Evolutionary conservation across 2,329 filamentous ascomycete species (phyloP).

Genomic region (Hypoxylon sp.): DNA sequence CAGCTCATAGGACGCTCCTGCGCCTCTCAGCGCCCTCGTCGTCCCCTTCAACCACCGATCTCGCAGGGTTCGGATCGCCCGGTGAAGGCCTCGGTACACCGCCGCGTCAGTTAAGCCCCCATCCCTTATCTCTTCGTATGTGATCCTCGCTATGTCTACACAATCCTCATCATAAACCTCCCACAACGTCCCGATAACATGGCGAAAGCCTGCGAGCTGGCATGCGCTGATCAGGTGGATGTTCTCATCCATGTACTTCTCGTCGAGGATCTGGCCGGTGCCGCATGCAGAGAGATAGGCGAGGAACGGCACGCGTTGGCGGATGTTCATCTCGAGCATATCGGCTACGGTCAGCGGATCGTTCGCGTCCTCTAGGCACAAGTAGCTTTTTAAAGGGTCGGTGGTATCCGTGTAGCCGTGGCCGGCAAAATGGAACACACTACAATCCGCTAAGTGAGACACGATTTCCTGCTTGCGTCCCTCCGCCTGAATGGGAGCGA

Average conservation of each 20-base stretch:
- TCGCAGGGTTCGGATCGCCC: too few species aligned
- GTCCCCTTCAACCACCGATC: too few species aligned
- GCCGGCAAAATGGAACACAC: constrained; percentile 61
- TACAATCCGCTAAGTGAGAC: constrained; percentile 45
- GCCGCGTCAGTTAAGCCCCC: constrained; percentile 22
- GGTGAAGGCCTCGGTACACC: constrained; percentile 4
- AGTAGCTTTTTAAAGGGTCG: constrained; percentile 53
- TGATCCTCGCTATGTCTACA: constrained; percentile 49
- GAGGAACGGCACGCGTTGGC: constrained; percentile 50
- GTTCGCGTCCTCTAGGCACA: too few species aligned
- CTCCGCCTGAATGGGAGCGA: background rate
- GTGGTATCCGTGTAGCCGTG: constrained; percentile 52
- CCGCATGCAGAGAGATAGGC: constrained; percentile 59
- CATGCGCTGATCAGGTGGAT: constrained; percentile 58
- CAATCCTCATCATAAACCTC: constrained; percentile 54
- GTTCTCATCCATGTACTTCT: constrained; percentile 54
- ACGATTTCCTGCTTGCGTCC: constrained; percentile 48
- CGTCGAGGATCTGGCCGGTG: constrained; percentile 49
- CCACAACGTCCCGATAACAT: constrained; percentile 61
- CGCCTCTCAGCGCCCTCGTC: too few species aligned
- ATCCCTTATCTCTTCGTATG: too few species aligned
- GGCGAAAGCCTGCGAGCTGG: constrained; percentile 58
- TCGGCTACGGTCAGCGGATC: constrained; percentile 35
- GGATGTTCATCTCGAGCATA: constrained; percentile 41
- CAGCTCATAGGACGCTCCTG: too few species aligned